A percentile compares a stretch with the other conserved stretches of the same genome.
phyloP scores from a whole-genome alignment of 2,329 filamentous ascomycete species.

The Trichoderma harzianum region DNA sequence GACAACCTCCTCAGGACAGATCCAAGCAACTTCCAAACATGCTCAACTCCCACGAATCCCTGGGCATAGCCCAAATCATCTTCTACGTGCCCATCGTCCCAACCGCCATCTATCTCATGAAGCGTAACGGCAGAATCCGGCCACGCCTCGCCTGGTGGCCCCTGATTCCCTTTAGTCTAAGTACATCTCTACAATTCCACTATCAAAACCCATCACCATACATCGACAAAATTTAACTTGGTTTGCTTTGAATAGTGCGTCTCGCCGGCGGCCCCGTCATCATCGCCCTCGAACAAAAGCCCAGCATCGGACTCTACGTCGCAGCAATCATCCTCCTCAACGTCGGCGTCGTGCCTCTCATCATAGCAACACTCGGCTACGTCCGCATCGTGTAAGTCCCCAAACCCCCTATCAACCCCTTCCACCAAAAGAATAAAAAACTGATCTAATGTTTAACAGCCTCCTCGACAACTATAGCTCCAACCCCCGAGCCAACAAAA shows the following conservation, averaged over 20 bases:
- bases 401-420: background rate
- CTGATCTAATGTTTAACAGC: background rate
- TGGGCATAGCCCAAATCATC: constrained; percentile 28
- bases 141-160: constrained; percentile 30
- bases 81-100: constrained; percentile 29
- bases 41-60: constrained; percentile 24
- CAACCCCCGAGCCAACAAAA: constrained; percentile 21
- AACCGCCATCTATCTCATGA: constrained; percentile 24
- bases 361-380: constrained; percentile 27
- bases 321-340: constrained; percentile 29
- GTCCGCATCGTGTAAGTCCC: constrained; percentile 27
- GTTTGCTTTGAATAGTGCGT: constrained; percentile 23
- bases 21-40: background rate
- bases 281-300: constrained; percentile 24
- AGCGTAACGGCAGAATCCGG: constrained; percentile 28
- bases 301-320: constrained; percentile 25
- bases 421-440: background rate
- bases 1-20: background rate
- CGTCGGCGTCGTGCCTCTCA: constrained; percentile 29
- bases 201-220: background rate
- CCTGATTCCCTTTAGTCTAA: constrained; percentile 25
- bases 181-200: constrained; percentile 14
- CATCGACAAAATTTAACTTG: background rate
- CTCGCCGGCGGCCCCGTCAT: constrained; percentile 29
- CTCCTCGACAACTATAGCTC: constrained; percentile 25